These are phyloP conservation scores for Dillenia suffruticosa DNA, from an alignment of 164 flowering plant species.

Conservation along the genomic window DNA sequence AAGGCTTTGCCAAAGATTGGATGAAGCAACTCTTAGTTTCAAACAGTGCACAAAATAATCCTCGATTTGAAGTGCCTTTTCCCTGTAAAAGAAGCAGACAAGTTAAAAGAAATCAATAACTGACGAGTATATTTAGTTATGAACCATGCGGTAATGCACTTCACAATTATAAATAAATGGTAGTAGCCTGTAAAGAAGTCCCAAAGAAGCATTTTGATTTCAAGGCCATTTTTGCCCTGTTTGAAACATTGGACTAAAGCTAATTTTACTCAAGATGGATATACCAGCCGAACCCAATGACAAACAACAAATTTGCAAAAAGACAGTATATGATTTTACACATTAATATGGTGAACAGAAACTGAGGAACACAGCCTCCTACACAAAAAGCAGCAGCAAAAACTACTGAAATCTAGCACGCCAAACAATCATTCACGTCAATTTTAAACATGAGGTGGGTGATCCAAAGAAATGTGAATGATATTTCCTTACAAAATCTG, in stretches of 20 bases:
- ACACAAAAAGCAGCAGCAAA: not conserved
- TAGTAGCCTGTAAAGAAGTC: not conserved
- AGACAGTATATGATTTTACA: not conserved
- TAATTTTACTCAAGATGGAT: no score
- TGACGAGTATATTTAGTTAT: no score
- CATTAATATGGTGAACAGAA: not conserved
- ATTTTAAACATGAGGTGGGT: no score
- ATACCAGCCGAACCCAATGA: not conserved
- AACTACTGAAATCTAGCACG: not conserved
- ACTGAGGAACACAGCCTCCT: not conserved
- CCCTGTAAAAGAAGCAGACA: conserved; percentile 26
- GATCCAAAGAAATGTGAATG: no score
- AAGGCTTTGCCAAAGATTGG: conserved; percentile 51
- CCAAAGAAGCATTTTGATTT: not conserved
- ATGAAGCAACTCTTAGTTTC: conserved; percentile 58
- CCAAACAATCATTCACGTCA: not conserved
- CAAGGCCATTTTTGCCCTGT: no score
- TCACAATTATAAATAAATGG: no score
- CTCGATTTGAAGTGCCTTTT: conserved; percentile 39
- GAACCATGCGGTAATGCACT: no score
- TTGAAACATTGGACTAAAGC: no score
- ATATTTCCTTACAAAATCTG: conserved; percentile 47
- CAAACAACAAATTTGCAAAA: not conserved
- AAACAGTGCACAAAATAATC: conserved; percentile 40
- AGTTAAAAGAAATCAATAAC: not conserved